Conservation (phyloP, 2,329 filamentous ascomycete species). For the Fusarium verrucosum region DNA sequence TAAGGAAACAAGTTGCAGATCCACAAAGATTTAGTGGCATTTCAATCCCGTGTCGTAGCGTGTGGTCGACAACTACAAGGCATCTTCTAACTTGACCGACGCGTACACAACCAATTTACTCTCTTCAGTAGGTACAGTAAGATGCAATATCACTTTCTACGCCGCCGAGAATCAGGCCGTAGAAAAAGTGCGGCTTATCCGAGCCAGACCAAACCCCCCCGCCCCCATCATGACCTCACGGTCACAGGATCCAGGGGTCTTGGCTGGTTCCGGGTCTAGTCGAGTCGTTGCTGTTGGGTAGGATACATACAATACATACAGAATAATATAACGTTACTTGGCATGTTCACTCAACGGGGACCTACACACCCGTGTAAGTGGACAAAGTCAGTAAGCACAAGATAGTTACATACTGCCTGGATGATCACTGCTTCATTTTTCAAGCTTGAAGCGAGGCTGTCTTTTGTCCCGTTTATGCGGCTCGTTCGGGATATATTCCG, state of each 20-base stretch:
- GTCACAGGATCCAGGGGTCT: conserved; percentile 21
- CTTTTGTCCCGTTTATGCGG: no score
- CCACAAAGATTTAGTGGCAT: conserved; percentile 13
- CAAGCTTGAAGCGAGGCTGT: neutral
- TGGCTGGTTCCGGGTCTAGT: neutral
- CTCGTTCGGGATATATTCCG: conserved; percentile 31
- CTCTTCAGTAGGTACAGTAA: conserved; percentile 26
- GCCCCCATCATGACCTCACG: conserved; percentile 15
- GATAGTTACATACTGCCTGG: neutral
- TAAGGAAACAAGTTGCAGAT: conserved; percentile 15
- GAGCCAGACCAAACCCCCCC: conserved; percentile 20
- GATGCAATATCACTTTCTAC: conserved; percentile 34
- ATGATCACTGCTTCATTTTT: neutral
- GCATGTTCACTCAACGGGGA: no score
- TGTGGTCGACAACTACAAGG: neutral
- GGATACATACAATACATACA: neutral
- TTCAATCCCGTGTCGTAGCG: neutral
- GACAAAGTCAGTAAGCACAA: conserved; percentile 28
- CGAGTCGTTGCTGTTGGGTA: neutral
- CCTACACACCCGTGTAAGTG: conserved; percentile 4
- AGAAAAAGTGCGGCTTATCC: conserved; percentile 36
- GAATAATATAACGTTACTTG: no score
- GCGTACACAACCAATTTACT: conserved; percentile 10
- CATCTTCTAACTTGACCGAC: neutral
- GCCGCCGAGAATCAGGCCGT: conserved; percentile 42